These are phyloP conservation scores for Mucor piriformis DNA, from an alignment of 371 early-diverging fungal genomes.

Conservation along the genomic window DNA sequence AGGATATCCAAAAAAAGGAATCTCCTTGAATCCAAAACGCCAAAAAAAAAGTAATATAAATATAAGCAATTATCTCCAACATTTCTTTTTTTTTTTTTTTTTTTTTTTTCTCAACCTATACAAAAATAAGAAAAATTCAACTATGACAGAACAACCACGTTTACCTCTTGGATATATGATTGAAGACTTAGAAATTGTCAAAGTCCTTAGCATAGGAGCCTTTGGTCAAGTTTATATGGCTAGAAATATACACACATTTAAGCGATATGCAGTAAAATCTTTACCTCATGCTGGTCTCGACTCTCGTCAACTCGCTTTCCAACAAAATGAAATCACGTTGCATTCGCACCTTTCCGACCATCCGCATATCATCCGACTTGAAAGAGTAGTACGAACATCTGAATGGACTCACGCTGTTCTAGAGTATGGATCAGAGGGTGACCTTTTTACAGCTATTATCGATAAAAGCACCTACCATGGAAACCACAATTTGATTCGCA, in stretches of 20 bases:
- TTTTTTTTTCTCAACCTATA: conserved; percentile 3
- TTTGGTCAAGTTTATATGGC: conserved; percentile 75
- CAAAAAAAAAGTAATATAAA: conserved; percentile 7
- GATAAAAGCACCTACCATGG: conserved; percentile 56
- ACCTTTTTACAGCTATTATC: conserved; percentile 70
- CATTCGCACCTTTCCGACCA: conserved; percentile 70
- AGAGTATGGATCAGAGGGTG: conserved; percentile 72
- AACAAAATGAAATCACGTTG: conserved; percentile 74
- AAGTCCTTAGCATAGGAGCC: conserved; percentile 70
- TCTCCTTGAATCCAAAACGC: not conserved
- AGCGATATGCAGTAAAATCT: conserved; percentile 68
- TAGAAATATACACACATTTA: conserved; percentile 35
- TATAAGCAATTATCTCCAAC: conserved; percentile 2
- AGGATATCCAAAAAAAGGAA: not conserved
- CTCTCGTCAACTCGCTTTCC: conserved; percentile 61
- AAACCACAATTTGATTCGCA: conserved; percentile 52
- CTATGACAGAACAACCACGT: conserved; percentile 5
- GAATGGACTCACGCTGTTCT: conserved; percentile 76
- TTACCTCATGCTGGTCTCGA: conserved; percentile 64
- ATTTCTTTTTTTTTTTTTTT: not conserved
- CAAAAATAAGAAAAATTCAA: not conserved
- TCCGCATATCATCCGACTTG: conserved; percentile 73
- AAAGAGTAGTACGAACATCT: conserved; percentile 63
- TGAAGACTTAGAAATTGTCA: conserved; percentile 39
- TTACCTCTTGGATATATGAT: conserved; percentile 37